Percentiles rank a stretch among this genome's conserved stretches.
Evolutionary conservation across 352 stramenopile genomes (phyloP).

Genomic region (Phytophthora brassicae): DNA sequence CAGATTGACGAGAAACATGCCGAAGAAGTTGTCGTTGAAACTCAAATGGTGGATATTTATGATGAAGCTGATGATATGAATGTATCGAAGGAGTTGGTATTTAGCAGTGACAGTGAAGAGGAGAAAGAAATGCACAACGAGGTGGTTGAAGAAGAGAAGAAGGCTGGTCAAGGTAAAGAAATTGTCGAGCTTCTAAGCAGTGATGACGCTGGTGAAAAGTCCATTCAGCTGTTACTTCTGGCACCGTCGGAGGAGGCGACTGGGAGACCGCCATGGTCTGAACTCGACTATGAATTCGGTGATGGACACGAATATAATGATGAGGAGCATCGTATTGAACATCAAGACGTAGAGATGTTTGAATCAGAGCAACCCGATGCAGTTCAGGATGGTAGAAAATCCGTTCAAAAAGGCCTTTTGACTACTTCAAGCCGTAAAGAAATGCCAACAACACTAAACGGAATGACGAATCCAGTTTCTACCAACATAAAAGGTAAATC

Average conservation of each 20-base stretch:
- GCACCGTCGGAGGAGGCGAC: conserved; percentile 2
- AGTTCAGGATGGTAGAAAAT: conserved; percentile 10
- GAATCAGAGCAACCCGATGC: conserved; percentile 4
- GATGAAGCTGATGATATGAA: conserved; percentile 36
- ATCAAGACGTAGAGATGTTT: conserved; percentile 25
- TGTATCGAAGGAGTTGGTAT: conserved; percentile 43
- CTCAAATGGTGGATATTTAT: conserved; percentile 16
- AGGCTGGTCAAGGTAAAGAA: conserved; percentile 9
- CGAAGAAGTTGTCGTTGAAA: conserved; percentile 7
- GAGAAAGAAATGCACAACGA: conserved; percentile 29
- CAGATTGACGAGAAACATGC: conserved; percentile 5
- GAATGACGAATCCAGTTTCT: conserved; percentile 2
- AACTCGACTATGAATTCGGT: conserved; percentile 31
- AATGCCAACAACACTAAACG: background rate
- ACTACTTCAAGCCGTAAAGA: background rate
- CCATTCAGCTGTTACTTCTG: background rate
- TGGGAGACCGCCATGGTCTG: conserved; percentile 12
- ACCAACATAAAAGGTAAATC: conserved; percentile 4
- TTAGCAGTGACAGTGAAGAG: conserved; percentile 43
- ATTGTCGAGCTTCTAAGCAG: background rate
- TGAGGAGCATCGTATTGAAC: background rate
- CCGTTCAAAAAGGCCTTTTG: conserved; percentile 7
- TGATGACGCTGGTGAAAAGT: background rate
- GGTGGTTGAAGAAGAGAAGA: conserved; percentile 6
- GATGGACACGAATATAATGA: conserved; percentile 8